phyloP scores from a whole-genome alignment of 345 rosid genomes.

The Moricandia arvensis region DNA sequence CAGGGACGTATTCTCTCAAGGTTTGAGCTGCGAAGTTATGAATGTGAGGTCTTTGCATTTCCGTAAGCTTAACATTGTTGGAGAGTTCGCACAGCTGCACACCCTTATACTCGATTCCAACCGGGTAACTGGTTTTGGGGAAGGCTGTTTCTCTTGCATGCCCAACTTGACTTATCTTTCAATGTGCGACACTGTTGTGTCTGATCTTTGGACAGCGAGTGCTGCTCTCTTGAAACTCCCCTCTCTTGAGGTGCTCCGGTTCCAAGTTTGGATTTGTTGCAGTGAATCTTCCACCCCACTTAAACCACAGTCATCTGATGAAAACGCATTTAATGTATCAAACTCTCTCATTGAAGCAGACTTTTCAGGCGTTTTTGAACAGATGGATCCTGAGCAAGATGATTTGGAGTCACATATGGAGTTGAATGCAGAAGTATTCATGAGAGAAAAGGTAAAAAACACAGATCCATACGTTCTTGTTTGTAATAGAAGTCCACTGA shows the following conservation, averaged over 20 bases:
- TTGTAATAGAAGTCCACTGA: not conserved
- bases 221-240: slow-evolving; percentile 79
- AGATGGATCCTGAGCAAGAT: slow-evolving; percentile 41
- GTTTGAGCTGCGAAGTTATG: slow-evolving; percentile 68
- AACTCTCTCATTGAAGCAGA: slow-evolving; percentile 33
- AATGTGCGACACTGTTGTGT: slow-evolving; percentile 74
- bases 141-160: slow-evolving; percentile 80
- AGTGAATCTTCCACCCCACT: slow-evolving; percentile 38
- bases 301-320: slow-evolving; percentile 25
- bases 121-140: slow-evolving; percentile 65
- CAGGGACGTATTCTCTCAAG: slow-evolving; percentile 73
- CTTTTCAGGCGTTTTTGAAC: slow-evolving; percentile 30
- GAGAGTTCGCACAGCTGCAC: slow-evolving; percentile 59
- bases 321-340: slow-evolving; percentile 30
- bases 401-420: slow-evolving; percentile 39
- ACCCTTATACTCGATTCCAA: slow-evolving; percentile 76
- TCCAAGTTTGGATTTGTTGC: slow-evolving; percentile 69
- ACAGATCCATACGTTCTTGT: not conserved
- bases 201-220: slow-evolving; percentile 81
- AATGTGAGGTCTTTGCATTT: slow-evolving; percentile 62
- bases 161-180: slow-evolving; percentile 75
- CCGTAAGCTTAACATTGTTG: slow-evolving; percentile 78
- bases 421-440: slow-evolving; percentile 42
- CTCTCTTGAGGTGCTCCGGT: slow-evolving; percentile 64
- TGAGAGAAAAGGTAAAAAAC: slow-evolving; percentile 58